Conservation (phyloP, 768 basidiomycete genomes). For the Lentinus brumalis region DNA sequence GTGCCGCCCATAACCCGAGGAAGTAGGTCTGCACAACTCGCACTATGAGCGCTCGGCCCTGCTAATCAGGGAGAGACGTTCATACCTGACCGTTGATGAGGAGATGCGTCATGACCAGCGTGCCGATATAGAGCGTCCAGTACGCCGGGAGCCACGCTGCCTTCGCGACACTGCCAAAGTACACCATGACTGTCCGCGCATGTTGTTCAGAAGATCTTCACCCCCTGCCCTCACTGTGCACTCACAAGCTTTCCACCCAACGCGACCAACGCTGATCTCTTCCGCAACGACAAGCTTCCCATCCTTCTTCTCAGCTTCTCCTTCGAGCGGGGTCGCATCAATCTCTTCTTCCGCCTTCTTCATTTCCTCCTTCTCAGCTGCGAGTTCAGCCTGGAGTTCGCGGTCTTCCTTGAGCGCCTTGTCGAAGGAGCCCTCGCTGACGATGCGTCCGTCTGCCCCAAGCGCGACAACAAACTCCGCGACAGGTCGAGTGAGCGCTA, state of each 20-base stretch:
- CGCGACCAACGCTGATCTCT: constrained; percentile 61
- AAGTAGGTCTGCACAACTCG: constrained; percentile 40
- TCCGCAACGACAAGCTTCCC: constrained; percentile 69
- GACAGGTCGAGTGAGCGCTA: constrained; percentile 53
- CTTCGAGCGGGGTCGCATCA: constrained; percentile 22
- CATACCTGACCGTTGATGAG: constrained; percentile 8
- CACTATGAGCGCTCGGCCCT: constrained; percentile 28
- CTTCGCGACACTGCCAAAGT: constrained; percentile 15
- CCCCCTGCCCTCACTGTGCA: neutral
- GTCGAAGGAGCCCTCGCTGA: constrained; percentile 49
- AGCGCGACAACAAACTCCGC: constrained; percentile 61
- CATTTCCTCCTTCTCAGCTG: constrained; percentile 25
- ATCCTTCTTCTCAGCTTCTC: constrained; percentile 27
- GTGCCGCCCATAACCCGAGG: constrained; percentile 47
- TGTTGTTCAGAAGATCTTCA: too few species aligned
- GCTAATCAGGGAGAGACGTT: neutral
- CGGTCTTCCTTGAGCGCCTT: constrained; percentile 47
- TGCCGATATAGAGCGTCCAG: neutral
- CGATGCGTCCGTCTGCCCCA: constrained; percentile 52
- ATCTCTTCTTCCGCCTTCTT: constrained; percentile 30
- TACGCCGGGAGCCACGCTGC: constrained; percentile 2
- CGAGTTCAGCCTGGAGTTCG: constrained; percentile 32
- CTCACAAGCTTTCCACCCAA: constrained; percentile 49
- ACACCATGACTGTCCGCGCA: constrained; percentile 32
- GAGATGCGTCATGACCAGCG: constrained; percentile 27